Percentiles rank a stretch among this genome's conserved stretches.
phyloP scores from a whole-genome alignment of 257 asterid species.

The Lantana camara region DNA sequence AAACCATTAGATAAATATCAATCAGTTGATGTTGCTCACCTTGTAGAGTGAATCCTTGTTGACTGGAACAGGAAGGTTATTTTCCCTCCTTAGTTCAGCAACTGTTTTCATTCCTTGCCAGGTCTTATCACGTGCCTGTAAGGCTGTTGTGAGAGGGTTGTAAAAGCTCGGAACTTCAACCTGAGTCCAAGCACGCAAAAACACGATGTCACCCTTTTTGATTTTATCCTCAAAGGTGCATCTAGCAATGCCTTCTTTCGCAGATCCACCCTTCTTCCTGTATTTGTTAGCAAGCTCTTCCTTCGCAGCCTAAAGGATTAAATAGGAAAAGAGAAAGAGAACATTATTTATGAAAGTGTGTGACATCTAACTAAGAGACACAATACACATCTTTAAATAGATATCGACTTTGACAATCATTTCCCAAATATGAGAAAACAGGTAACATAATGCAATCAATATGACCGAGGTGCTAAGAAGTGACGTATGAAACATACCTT shows the following conservation, averaged over 20 bases:
- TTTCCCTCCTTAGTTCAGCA: conserved; percentile 82
- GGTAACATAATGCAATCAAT: neutral
- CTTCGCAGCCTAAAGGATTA: conserved; percentile 89
- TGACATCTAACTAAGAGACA: neutral
- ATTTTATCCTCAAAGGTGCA: conserved; percentile 97
- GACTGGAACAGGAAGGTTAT: conserved; percentile 67
- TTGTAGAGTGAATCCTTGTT: conserved; percentile 86
- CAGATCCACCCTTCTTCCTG: conserved; percentile 72
- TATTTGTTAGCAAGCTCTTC: conserved; percentile 79
- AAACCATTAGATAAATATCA: conserved; percentile 2
- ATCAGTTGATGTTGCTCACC: conserved; percentile 37
- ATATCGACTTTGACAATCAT: neutral
- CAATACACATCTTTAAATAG: neutral
- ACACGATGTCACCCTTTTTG: conserved; percentile 87
- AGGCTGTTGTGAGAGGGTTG: conserved; percentile 91
- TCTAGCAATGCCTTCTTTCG: conserved; percentile 90
- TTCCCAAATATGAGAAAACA: neutral
- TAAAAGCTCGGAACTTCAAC: conserved; percentile 84
- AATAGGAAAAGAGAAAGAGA: neutral
- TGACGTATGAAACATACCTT: conserved; percentile 57
- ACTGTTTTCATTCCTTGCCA: conserved; percentile 98
- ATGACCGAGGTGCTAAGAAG: neutral
- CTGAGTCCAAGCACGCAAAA: conserved; percentile 97
- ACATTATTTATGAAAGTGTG: neutral
- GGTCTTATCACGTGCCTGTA: conserved; percentile 78